Conservation (phyloP, 495 filamentous ascomycete species). For the Aspergillus sclerotioniger region DNA sequence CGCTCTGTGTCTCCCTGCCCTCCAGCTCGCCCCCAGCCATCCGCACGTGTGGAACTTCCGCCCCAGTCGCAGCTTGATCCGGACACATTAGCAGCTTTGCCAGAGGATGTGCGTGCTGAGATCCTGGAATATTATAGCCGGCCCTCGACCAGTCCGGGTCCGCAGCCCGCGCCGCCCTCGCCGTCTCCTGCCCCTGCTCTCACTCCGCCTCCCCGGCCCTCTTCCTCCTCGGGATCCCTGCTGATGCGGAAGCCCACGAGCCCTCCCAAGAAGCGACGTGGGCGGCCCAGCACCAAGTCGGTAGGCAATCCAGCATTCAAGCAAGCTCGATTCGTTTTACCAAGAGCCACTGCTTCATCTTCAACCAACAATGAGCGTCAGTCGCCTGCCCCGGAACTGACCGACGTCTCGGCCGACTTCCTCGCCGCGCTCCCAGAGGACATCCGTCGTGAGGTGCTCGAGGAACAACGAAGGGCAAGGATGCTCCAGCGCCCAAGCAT, state of each 20-base stretch:
- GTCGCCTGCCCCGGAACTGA: constrained; percentile 9
- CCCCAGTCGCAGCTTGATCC: constrained; percentile 64
- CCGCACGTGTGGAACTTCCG: constrained; percentile 31
- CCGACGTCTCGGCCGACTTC: constrained; percentile 61
- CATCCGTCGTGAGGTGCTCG: constrained; percentile 72
- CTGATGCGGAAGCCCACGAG: constrained; percentile 50
- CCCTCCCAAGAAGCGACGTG: constrained; percentile 58
- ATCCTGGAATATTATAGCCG: constrained; percentile 65
- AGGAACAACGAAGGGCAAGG: constrained; percentile 61
- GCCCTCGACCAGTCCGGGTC: constrained; percentile 16
- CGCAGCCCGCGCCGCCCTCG: constrained; percentile 45
- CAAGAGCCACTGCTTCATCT: constrained; percentile 21
- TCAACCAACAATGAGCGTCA: neutral
- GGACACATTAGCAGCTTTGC: constrained; percentile 72
- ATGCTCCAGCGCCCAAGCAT: constrained; percentile 45
- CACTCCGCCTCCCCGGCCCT: constrained; percentile 42
- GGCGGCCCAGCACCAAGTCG: constrained; percentile 42
- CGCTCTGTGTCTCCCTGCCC: constrained; percentile 33
- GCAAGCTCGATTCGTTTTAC: constrained; percentile 64
- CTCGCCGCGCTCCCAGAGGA: constrained; percentile 80
- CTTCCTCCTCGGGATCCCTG: constrained; percentile 29
- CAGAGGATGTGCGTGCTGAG: constrained; percentile 79
- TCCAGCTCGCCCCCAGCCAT: constrained; percentile 20
- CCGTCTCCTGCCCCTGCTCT: neutral
- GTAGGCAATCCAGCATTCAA: constrained; percentile 47